A percentile compares a stretch with the other conserved stretches of the same genome.
Conservation (phyloP, 345 rosid species). For the Geranium rotundifolium region DNA sequence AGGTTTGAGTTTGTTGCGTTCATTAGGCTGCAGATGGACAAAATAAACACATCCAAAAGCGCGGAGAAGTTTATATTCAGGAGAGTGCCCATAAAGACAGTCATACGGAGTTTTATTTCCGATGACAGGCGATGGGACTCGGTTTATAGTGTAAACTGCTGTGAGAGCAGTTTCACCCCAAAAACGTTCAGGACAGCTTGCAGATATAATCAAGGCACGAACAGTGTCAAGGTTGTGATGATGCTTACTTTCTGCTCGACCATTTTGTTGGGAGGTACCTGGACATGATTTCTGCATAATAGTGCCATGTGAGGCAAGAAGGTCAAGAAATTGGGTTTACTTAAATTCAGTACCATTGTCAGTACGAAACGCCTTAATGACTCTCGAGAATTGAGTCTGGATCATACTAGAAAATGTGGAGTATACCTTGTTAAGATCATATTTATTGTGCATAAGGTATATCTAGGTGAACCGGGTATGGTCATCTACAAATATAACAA, state of each 20-base stretch:
- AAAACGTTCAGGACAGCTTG: background rate
- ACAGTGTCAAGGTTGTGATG: background rate
- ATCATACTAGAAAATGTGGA: background rate
- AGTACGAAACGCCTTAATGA: too few species aligned
- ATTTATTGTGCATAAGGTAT: background rate
- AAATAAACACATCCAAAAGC: conserved; percentile 8
- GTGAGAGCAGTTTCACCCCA: conserved; percentile 5
- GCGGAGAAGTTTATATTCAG: background rate
- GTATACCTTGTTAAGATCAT: background rate
- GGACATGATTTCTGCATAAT: background rate
- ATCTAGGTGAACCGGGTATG: background rate
- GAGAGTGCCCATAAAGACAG: background rate
- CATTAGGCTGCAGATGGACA: conserved; percentile 3
- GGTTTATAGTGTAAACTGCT: conserved; percentile 1
- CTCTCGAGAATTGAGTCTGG: conserved; percentile 1
- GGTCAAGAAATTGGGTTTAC: background rate
- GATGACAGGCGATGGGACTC: too few species aligned
- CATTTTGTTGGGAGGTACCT: too few species aligned
- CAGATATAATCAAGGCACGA: conserved; percentile 1
- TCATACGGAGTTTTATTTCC: conserved; percentile 2
- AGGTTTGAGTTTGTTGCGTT: background rate
- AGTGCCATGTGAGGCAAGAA: background rate
- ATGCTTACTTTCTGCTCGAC: background rate
- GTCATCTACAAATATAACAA: too few species aligned
- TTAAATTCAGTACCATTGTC: background rate